A percentile compares a stretch with the other conserved stretches of the same genome.
phyloP scores from a whole-genome alignment of 257 asterid genomes.

The Scutellaria galericulata region DNA sequence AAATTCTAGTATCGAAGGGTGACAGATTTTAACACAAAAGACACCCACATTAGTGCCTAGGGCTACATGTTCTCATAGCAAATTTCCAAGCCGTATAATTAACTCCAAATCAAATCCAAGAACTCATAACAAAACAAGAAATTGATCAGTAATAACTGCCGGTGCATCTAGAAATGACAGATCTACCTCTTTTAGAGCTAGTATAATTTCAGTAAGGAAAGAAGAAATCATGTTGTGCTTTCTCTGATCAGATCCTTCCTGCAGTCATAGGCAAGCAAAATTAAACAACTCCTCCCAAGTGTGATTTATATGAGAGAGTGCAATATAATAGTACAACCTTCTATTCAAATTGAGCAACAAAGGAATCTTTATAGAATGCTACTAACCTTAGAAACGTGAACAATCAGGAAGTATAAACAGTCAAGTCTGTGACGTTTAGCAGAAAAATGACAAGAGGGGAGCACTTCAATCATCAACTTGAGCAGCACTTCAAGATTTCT shows the following conservation, averaged over 20 bases:
- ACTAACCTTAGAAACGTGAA: conserved; percentile 75
- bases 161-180: conserved; percentile 11
- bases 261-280: conserved; percentile 39
- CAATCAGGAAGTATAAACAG: conserved; percentile 77
- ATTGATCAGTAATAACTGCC: background rate
- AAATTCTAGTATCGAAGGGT: background rate
- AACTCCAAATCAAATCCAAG: conserved; percentile 25
- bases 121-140: conserved; percentile 14
- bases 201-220: conserved; percentile 85
- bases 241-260: conserved; percentile 69
- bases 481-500: conserved; percentile 68
- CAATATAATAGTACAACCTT: conserved; percentile 13
- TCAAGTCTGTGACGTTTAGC: conserved; percentile 94
- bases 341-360: conserved; percentile 19
- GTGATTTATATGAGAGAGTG: background rate
- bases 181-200: conserved; percentile 89
- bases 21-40: background rate
- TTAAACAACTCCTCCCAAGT: background rate
- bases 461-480: conserved; percentile 76
- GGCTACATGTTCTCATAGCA: conserved; percentile 2
- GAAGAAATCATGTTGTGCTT: conserved; percentile 60
- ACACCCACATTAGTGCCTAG: conserved; percentile 12
- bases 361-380: conserved; percentile 20
- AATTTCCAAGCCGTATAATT: background rate
- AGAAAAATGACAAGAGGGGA: conserved; percentile 87